These are phyloP conservation scores for Phytopythium boreale DNA, from an alignment of 352 stramenopile genomes.

Conservation along the genomic window DNA sequence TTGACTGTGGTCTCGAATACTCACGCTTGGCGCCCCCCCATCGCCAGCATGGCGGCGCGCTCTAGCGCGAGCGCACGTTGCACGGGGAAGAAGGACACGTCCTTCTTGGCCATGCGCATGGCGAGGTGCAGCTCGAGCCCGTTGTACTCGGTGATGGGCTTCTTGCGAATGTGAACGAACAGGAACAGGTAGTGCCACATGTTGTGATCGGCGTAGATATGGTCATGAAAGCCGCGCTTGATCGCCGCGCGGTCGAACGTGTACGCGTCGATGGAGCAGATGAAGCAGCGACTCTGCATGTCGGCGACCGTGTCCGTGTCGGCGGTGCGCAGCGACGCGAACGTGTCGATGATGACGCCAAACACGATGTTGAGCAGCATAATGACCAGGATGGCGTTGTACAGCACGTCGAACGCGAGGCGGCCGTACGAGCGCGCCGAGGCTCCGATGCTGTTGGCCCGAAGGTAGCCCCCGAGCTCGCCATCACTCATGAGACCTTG, in stretches of 20 bases:
- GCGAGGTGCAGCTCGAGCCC: conserved; percentile 79
- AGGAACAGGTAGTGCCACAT: conserved; percentile 83
- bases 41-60: conserved; percentile 1
- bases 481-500: conserved; percentile 69
- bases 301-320: conserved; percentile 67
- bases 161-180: conserved; percentile 80
- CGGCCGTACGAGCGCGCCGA: conserved; percentile 43
- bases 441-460: conserved; percentile 29
- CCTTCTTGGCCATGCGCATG: conserved; percentile 70
- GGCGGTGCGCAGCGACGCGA: conserved; percentile 59
- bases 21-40: neutral
- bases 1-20: neutral
- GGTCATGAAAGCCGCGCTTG: conserved; percentile 67
- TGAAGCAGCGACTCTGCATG: conserved; percentile 73
- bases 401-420: conserved; percentile 59
- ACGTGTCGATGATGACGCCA: conserved; percentile 80
- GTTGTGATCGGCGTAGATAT: conserved; percentile 76
- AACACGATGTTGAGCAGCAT: conserved; percentile 79
- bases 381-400: conserved; percentile 69
- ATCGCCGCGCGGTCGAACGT: conserved; percentile 61
- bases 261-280: conserved; percentile 79
- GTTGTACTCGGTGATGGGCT: conserved; percentile 75
- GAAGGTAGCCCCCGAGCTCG: conserved; percentile 53
- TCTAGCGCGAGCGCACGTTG: conserved; percentile 58
- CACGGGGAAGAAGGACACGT: conserved; percentile 74